Evolutionary conservation across 2,329 filamentous ascomycete genomes (phyloP), one percentile per base, ranked within the genome.

Genomic region (Botrytis pseudocinerea): DNA sequence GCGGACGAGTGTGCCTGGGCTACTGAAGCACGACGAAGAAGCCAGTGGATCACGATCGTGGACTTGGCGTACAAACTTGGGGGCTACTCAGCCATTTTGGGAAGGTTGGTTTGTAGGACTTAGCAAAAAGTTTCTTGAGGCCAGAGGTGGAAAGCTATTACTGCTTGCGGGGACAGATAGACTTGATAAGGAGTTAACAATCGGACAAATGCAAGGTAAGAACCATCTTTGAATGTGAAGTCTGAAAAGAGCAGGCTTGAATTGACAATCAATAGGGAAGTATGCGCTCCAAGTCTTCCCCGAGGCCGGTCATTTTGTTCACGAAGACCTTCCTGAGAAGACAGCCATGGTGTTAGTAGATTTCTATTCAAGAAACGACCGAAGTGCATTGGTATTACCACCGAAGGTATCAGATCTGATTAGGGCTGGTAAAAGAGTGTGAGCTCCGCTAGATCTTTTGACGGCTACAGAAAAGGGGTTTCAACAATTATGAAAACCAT

Each of bases 271-370:
- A 40, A 68, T 75, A 90, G 92, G 95, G 8, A 98, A 98, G 86
- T 99, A 98, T 80, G 94, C 97, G 73, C 85, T 99, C 63, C 93
- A 97, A 78, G 95, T 99, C 10, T 93, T 98, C 78, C 95, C 96
- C 0, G 93, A 97, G 81, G 94, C 96, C 1, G 96, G 96, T 0
- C 96, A 99, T 82, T 99, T 99, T 80, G 90, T 99, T 72, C 96
- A 99, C 77, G 96, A 99, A 82, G 96, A 99, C 81, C 88, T 95
- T 68, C 95, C 96, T 0, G 92, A 94, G 79, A 97, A 95, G 85
- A 97, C 92, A 61, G 96, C 96, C 0, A 86, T 92, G 77, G 88
- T 94, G 14, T 84, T 98, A 69, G 93, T 92, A 2, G 96, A 99
- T 80, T 98, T 99, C 80, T 95, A 96, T 80, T 92, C 91, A 77